phyloP scores from a whole-genome alignment of 78 protist species.

The Polysphondylium violaceum region DNA sequence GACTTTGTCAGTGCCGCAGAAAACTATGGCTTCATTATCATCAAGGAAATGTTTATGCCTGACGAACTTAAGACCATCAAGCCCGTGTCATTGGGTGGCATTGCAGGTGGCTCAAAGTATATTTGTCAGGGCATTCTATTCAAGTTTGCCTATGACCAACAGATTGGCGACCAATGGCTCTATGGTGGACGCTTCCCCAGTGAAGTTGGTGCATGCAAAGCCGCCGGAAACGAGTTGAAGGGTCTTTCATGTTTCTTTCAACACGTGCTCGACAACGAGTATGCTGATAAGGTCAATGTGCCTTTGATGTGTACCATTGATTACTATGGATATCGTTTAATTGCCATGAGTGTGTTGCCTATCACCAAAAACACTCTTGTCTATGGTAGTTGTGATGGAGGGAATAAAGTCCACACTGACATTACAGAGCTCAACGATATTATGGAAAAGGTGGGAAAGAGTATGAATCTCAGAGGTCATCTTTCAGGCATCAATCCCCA shows the following conservation, averaged over 20 bases:
- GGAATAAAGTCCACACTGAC: conserved; percentile 22
- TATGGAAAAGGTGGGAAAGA: conserved; percentile 58
- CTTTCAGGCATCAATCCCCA: conserved; percentile 27
- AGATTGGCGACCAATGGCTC: conserved; percentile 9
- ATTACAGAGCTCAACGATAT: conserved; percentile 12
- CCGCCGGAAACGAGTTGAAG: conserved; percentile 60
- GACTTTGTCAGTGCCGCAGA: conserved; percentile 54
- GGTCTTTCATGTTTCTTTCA: conserved; percentile 45
- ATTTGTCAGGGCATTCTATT: conserved; percentile 28
- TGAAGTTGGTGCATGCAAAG: conserved; percentile 24
- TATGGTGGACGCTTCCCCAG: conserved; percentile 58
- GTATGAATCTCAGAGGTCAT: conserved; percentile 63
- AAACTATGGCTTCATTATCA: conserved; percentile 23
- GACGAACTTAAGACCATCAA: conserved; percentile 12
- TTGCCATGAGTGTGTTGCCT: conserved; percentile 57
- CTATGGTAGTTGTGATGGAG: conserved; percentile 80
- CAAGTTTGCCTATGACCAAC: conserved; percentile 60
- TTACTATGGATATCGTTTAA: conserved; percentile 59
- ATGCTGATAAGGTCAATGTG: conserved; percentile 16
- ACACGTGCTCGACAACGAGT: conserved; percentile 33
- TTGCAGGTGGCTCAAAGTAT: conserved; percentile 74
- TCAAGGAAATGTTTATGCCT: conserved; percentile 64
- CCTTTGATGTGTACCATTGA: conserved; percentile 81
- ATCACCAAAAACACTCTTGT: conserved; percentile 42
- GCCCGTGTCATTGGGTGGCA: conserved; percentile 63